Base-by-base conservation (phyloP, 1,139 yeast genomes). In the Saccharomyces hybrid region DNA sequence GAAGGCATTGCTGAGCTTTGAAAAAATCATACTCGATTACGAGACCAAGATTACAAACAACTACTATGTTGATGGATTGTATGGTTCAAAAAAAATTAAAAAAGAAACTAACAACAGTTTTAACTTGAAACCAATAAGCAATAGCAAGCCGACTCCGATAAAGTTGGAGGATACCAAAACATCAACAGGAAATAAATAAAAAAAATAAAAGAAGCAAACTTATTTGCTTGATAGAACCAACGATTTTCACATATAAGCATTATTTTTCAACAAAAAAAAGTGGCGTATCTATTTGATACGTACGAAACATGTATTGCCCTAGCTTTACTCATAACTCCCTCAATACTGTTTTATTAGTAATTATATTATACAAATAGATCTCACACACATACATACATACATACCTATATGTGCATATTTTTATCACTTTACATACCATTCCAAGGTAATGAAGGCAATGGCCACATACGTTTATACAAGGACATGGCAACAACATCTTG, bases 401-500 rank as follows among this genome's bases (percentile, higher is more conserved):
- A 16, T 19, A 16, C 5, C 16, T 16, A 38, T 16, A 38, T 13
- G 44, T 38, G 13, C 8, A 38, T 16, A 38, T 38, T 38, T 14
- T 38, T 2, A 38, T 9, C 44, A 38, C 25, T 38, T 38, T 16
- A 38, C 49, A 23, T 28, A 46, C 51, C 57, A 42, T 55, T 50
- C 74, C 74, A 73, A 53, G 68, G 66, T n/a, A 57, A 50, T 5
- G 77, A 74, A 11, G 66, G 51, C 53, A 73, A 78, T 42, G 98
- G 97, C 97, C 97, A 95, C 57, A 86, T 85, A 66, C 99, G 83
- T 74, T 88, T 91, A 75, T 87, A 93, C 63, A 95, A 74, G 48
- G 97, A 85, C 98, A 95, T 89, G 32, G 91, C 97, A 48, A 93
- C 84, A 13, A 89, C 84, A 71, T 95, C 99, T 73, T 91, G 97